Percentiles rank a stretch among this genome's conserved stretches.
Conservation (phyloP, 176 grass and related monocot genomes). For the Eremochloa ophiuroides region DNA sequence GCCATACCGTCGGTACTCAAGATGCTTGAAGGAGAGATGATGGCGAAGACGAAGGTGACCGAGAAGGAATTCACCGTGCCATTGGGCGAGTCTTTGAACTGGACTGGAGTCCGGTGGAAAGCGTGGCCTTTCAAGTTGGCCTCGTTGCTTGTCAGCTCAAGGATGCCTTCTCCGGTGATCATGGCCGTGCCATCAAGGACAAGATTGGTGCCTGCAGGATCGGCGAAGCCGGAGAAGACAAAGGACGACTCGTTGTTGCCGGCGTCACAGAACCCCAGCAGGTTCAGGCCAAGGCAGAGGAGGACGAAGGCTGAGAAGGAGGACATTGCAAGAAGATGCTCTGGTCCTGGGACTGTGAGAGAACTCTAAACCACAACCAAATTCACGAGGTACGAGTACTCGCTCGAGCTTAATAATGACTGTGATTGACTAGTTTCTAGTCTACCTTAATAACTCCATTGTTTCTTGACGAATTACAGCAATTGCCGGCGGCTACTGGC, state of each 20-base stretch:
- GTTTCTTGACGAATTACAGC: too few relatives aligned
- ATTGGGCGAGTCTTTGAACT: not conserved
- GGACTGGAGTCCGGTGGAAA: not conserved
- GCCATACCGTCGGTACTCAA: conserved; percentile 15
- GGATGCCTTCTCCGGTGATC: not conserved
- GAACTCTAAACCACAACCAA: not conserved
- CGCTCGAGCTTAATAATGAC: too few relatives aligned
- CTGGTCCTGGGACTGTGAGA: not conserved
- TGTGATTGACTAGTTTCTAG: too few relatives aligned
- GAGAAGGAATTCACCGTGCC: not conserved
- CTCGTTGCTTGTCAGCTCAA: not conserved
- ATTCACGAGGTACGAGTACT: not conserved
- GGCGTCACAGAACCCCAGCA: not conserved
- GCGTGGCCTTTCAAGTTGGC: not conserved
- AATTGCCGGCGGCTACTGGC: too few relatives aligned
- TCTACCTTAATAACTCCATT: too few relatives aligned
- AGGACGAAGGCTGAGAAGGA: not conserved
- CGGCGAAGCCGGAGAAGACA: conserved; percentile 2
- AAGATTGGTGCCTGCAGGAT: not conserved
- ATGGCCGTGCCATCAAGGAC: not conserved
- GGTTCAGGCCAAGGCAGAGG: not conserved
- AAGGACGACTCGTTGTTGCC: not conserved
- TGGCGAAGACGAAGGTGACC: conserved; percentile 22
- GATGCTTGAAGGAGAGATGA: not conserved
- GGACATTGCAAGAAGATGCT: not conserved